phyloP scores from a whole-genome alignment of 306 rosid species.

The Acacia melanoxylon region DNA sequence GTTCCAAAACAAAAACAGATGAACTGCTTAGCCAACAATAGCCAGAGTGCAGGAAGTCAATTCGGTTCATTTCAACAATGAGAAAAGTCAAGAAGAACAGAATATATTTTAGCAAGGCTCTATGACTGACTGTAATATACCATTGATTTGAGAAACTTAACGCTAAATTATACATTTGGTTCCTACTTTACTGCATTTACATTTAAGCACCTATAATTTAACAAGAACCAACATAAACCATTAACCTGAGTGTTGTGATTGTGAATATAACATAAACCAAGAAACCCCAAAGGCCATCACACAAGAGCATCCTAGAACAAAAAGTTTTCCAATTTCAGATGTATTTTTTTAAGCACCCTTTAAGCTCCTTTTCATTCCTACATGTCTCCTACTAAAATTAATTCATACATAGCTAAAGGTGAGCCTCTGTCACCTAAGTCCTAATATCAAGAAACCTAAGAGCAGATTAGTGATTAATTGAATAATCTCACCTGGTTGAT shows the following conservation, averaged over 20 bases:
- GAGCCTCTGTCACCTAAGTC: slow-evolving; percentile 14
- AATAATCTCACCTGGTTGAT: slow-evolving; percentile 75
- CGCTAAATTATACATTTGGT: background rate
- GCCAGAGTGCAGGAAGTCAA: background rate
- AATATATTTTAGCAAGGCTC: background rate
- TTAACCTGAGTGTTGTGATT: background rate
- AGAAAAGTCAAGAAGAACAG: background rate
- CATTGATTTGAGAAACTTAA: background rate
- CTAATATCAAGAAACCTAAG: slow-evolving; percentile 10
- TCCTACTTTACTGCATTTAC: background rate
- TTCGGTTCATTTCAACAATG: background rate
- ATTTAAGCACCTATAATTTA: background rate
- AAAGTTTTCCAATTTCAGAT: background rate
- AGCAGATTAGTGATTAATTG: slow-evolving; percentile 25
- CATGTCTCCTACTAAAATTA: background rate
- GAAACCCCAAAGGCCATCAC: background rate
- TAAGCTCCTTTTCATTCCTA: slow-evolving; percentile 1
- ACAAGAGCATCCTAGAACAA: background rate
- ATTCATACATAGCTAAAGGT: slow-evolving; percentile 19
- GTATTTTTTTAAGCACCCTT: background rate
- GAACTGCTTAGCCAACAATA: slow-evolving; percentile 6
- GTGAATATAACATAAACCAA: background rate
- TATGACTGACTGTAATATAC: background rate
- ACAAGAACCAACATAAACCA: background rate
- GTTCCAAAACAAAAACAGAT: slow-evolving; percentile 3